Percentiles rank a stretch among this genome's conserved stretches.
phyloP scores from a whole-genome alignment of 352 stramenopile genomes.

The Bremia lactucae region DNA sequence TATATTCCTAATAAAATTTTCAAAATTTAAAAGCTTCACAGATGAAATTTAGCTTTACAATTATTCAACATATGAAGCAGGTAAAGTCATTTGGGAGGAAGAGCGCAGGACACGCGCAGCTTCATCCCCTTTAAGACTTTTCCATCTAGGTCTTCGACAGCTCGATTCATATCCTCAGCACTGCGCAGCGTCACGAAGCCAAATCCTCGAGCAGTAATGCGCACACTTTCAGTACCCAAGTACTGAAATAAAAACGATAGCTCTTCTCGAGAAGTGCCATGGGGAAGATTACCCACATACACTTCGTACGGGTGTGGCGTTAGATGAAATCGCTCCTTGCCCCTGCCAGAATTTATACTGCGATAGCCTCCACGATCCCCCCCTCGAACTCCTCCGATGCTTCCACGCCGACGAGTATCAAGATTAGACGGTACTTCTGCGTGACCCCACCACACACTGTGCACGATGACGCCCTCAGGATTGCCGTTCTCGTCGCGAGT shows the following conservation, averaged over 20 bases:
- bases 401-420: conserved; percentile 37
- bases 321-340: conserved; percentile 33
- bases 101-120: conserved; percentile 49
- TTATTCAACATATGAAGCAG: too few relatives aligned
- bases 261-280: conserved; percentile 68
- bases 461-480: conserved; percentile 56
- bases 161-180: conserved; percentile 66
- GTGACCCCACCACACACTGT: conserved; percentile 81
- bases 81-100: conserved; percentile 45
- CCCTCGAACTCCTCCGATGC: conserved; percentile 26
- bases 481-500: conserved; percentile 68
- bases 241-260: conserved; percentile 77
- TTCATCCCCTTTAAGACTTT: conserved; percentile 77
- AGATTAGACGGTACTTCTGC: conserved; percentile 60
- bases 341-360: conserved; percentile 17
- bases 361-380: conserved; percentile 33
- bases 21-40: too few relatives aligned
- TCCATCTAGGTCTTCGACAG: conserved; percentile 69
- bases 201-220: conserved; percentile 75
- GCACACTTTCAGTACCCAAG: conserved; percentile 67
- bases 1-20: too few relatives aligned
- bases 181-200: conserved; percentile 75
- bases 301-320: conserved; percentile 66
- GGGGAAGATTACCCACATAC: conserved; percentile 76
- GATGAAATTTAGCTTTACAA: too few relatives aligned